These are phyloP conservation scores for Holtermanniella nyarrowii DNA, from an alignment of 768 basidiomycete genomes.

Conservation along the genomic window DNA sequence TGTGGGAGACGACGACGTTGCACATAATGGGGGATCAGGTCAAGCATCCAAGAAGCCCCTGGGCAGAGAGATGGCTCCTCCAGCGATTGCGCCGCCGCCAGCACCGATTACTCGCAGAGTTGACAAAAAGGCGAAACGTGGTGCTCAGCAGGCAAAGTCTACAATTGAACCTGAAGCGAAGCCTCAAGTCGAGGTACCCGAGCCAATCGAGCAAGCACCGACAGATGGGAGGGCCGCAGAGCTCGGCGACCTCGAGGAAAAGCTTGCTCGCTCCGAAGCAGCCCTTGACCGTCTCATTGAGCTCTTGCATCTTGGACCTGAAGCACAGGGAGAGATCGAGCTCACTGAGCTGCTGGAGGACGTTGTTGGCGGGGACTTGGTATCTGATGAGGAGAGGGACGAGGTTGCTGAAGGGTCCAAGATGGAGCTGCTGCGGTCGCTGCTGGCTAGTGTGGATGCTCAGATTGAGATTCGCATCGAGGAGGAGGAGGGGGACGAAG, in stretches of 20 bases:
- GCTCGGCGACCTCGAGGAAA: not conserved
- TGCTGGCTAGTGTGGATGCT: not conserved
- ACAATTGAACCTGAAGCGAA: no score
- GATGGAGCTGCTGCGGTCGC: not conserved
- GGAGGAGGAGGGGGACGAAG: not conserved
- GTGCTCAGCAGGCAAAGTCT: no score
- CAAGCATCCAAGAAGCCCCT: not conserved
- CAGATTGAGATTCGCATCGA: not conserved
- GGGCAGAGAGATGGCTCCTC: not conserved
- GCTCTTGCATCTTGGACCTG: not conserved
- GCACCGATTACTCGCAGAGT: no score
- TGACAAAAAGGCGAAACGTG: no score
- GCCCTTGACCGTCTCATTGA: not conserved
- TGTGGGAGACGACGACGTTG: slow-evolving; percentile 21
- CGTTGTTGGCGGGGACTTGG: not conserved
- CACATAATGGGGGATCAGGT: no score
- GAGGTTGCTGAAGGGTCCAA: not conserved
- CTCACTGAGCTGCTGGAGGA: not conserved
- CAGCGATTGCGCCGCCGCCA: not conserved
- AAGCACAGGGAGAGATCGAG: not conserved
- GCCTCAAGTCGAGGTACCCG: no score
- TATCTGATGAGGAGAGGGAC: not conserved
- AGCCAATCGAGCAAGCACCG: not conserved
- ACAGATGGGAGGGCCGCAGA: not conserved
- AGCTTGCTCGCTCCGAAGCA: not conserved